Percentiles rank a stretch among this genome's conserved stretches.
These are phyloP conservation scores for Tetrapyrgos nigripes DNA, from an alignment of 1,284 basidiomycete species.

Conservation along the genomic window DNA sequence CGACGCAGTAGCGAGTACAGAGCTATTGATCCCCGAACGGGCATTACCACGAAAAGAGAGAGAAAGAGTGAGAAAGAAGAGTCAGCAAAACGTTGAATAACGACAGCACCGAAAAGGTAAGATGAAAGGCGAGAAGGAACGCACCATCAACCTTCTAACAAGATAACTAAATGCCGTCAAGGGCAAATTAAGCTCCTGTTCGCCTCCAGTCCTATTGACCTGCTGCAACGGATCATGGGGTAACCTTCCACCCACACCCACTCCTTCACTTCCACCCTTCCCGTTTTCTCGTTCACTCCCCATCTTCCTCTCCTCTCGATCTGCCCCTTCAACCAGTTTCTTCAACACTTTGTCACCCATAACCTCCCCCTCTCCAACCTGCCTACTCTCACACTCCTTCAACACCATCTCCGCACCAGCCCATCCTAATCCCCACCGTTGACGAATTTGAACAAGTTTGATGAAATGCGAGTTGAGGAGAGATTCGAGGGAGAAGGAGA, in stretches of 20 bases:
- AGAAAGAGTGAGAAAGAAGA: too few species aligned
- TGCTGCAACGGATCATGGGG: constrained; percentile 28
- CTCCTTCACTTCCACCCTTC: constrained; percentile 18
- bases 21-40: constrained; percentile 55
- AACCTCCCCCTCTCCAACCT: constrained; percentile 47
- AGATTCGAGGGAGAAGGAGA: constrained; percentile 64
- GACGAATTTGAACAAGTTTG: constrained; percentile 55
- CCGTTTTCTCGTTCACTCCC: constrained; percentile 4
- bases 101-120: not conserved
- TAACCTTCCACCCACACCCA: not conserved
- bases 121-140: constrained; percentile 17
- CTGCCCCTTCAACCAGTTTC: constrained; percentile 27
- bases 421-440: constrained; percentile 62
- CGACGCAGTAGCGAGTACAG: constrained; percentile 65
- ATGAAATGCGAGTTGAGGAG: constrained; percentile 60
- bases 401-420: constrained; percentile 65
- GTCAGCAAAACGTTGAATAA: not conserved
- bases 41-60: not conserved
- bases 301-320: constrained; percentile 44
- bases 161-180: constrained; percentile 66
- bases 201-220: constrained; percentile 34
- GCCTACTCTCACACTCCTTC: constrained; percentile 51
- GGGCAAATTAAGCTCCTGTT: constrained; percentile 55
- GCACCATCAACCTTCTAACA: constrained; percentile 58
- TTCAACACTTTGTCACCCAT: not conserved